These are phyloP conservation scores for Crataegus laevigata DNA, from an alignment of 306 rosid genomes.

Conservation along the genomic window DNA sequence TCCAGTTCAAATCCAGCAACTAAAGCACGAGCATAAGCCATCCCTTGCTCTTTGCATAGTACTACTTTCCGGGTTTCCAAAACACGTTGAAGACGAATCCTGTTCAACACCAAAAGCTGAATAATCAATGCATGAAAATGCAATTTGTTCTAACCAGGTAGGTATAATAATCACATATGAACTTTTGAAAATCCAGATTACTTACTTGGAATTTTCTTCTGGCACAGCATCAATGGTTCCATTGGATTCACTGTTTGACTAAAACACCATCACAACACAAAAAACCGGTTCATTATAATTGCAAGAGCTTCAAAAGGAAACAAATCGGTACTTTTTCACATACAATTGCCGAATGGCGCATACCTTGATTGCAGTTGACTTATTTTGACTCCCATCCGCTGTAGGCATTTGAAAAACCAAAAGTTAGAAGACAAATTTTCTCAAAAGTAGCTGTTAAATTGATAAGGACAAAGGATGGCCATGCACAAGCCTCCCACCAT, in stretches of 20 bases:
- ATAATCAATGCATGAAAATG: conserved; percentile 25
- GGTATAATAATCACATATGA: background rate
- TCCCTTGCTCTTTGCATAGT: conserved; percentile 92
- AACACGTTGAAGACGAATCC: conserved; percentile 88
- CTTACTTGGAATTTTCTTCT: conserved; percentile 87
- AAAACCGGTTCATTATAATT: conserved; percentile 15
- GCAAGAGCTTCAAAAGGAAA: conserved; percentile 13
- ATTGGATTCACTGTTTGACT: conserved; percentile 41
- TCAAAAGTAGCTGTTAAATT: background rate
- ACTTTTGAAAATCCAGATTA: conserved; percentile 5
- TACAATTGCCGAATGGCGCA: background rate
- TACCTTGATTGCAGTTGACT: conserved; percentile 47
- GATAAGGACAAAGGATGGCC: background rate
- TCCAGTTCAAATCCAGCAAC: conserved; percentile 80
- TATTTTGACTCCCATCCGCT: conserved; percentile 45
- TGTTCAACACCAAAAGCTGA: conserved; percentile 38
- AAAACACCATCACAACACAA: conserved; percentile 23
- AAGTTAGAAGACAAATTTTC: conserved; percentile 12
- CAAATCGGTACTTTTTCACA: background rate
- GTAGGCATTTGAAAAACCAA: conserved; percentile 31
- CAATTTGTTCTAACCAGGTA: conserved; percentile 1
- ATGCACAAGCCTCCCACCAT: background rate
- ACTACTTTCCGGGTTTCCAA: conserved; percentile 81
- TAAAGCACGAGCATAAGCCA: conserved; percentile 98
- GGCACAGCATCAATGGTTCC: conserved; percentile 37